phyloP scores from a whole-genome alignment of 2,329 filamentous ascomycete genomes.

The Colletotrichum lupini region DNA sequence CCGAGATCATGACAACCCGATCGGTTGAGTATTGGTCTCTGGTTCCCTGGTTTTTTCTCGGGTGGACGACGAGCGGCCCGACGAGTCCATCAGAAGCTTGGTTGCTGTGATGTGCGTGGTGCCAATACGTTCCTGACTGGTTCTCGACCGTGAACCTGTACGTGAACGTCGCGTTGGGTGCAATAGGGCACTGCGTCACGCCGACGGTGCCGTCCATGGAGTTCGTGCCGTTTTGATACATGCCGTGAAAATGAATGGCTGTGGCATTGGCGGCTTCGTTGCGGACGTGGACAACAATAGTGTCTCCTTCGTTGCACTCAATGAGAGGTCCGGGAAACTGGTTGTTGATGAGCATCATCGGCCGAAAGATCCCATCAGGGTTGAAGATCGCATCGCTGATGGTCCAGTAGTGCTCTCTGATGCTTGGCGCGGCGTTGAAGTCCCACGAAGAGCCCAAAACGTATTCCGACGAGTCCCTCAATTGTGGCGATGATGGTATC shows the following conservation, averaged over 20 bases:
- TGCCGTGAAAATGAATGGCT: conserved; percentile 80
- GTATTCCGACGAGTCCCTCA: conserved; percentile 60
- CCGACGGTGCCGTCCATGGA: conserved; percentile 79
- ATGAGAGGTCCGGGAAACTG: conserved; percentile 80
- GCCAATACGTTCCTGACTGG: conserved; percentile 64
- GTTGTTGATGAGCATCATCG: conserved; percentile 78
- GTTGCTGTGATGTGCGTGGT: conserved; percentile 74
- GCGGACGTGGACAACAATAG: conserved; percentile 73
- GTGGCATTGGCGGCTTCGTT: conserved; percentile 76
- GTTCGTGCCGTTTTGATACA: conserved; percentile 81
- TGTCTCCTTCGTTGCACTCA: conserved; percentile 79
- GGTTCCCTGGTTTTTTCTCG: conserved; percentile 52
- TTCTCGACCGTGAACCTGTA: conserved; percentile 74
- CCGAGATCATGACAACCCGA: conserved; percentile 74
- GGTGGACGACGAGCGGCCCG: conserved; percentile 74
- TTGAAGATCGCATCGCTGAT: conserved; percentile 68
- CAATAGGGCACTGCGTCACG: conserved; percentile 75
- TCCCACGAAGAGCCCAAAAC: conserved; percentile 68
- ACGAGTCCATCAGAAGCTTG: conserved; percentile 77
- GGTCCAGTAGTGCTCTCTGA: conserved; percentile 70
- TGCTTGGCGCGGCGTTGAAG: conserved; percentile 57
- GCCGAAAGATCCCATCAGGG: conserved; percentile 68
- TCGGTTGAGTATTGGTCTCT: conserved; percentile 53
- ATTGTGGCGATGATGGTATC: conserved; percentile 32
- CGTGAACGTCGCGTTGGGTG: conserved; percentile 69